Percentiles rank a stretch among this genome's conserved stretches.
Evolutionary conservation across 306 rosid genomes (phyloP).

Genomic region (Corylus heterophylla): DNA sequence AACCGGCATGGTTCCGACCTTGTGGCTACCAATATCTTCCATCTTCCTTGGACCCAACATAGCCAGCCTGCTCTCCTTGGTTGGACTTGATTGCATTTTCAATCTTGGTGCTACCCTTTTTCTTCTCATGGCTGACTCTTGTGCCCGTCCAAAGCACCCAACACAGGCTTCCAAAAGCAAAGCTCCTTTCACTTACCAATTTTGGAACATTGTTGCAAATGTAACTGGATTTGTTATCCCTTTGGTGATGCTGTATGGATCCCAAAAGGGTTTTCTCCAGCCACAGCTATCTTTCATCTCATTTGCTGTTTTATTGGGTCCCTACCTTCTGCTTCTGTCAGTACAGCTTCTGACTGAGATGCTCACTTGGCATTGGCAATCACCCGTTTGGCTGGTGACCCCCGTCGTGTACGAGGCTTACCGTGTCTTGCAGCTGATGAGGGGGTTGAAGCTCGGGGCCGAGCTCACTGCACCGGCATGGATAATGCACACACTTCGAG

Average conservation of each 20-base stretch:
- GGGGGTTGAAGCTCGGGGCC: conserved; percentile 80
- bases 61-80: conserved; percentile 82
- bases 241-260: conserved; percentile 53
- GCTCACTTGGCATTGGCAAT: conserved; percentile 93
- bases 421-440: conserved; percentile 90
- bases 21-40: conserved; percentile 86
- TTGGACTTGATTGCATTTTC: conserved; percentile 88
- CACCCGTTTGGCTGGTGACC: conserved; percentile 94
- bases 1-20: conserved; percentile 86
- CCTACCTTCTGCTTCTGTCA: conserved; percentile 73
- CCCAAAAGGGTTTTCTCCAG: conserved; percentile 60
- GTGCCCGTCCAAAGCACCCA: conserved; percentile 61
- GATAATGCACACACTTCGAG: conserved; percentile 73
- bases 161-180: conserved; percentile 54
- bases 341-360: conserved; percentile 81
- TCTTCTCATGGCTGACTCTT: conserved; percentile 92
- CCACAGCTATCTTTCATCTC: conserved; percentile 71
- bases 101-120: conserved; percentile 89
- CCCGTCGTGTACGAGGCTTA: conserved; percentile 77
- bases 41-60: conserved; percentile 77
- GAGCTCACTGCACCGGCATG: conserved; percentile 81
- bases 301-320: conserved; percentile 68
- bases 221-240: conserved; percentile 70
- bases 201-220: conserved; percentile 81
- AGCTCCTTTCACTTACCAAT: conserved; percentile 85